A percentile compares a stretch with the other conserved stretches of the same genome.
Evolutionary conservation across 768 basidiomycete species (phyloP).

Genomic region (Calocera viscosa): DNA sequence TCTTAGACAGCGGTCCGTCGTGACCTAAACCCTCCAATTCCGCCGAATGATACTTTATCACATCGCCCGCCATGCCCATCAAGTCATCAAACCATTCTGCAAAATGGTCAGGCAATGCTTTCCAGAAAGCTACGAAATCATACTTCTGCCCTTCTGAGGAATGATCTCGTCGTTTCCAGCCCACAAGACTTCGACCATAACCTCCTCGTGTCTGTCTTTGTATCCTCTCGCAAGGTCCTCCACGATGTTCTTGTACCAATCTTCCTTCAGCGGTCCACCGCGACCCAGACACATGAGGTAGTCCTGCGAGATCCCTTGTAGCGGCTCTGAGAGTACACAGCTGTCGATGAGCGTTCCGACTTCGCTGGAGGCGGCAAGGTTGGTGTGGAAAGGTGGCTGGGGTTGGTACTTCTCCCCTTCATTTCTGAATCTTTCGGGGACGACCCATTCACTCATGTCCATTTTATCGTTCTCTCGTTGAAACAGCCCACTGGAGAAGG

Average conservation of each 20-base stretch:
- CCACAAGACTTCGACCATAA: neutral
- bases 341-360: neutral
- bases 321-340: neutral
- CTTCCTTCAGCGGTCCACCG: neutral
- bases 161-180: neutral
- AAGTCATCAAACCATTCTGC: neutral
- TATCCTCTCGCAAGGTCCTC: neutral
- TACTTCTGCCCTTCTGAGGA: neutral
- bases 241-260: neutral
- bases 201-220: neutral
- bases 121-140: neutral
- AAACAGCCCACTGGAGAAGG: neutral
- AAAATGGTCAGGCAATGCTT: neutral
- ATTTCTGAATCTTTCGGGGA: neutral
- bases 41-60: neutral
- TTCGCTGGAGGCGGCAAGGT: neutral
- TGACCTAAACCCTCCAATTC: neutral
- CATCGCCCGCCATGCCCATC: neutral
- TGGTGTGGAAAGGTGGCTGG: neutral
- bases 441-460: neutral
- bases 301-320: neutral
- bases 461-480: neutral
- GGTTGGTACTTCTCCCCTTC: slow-evolving; percentile 4
- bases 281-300: neutral
- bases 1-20: neutral